A percentile compares a stretch with the other conserved stretches of the same genome.
Evolutionary conservation across 306 rosid species (phyloP).

Genomic region (Quercus agrifolia): DNA sequence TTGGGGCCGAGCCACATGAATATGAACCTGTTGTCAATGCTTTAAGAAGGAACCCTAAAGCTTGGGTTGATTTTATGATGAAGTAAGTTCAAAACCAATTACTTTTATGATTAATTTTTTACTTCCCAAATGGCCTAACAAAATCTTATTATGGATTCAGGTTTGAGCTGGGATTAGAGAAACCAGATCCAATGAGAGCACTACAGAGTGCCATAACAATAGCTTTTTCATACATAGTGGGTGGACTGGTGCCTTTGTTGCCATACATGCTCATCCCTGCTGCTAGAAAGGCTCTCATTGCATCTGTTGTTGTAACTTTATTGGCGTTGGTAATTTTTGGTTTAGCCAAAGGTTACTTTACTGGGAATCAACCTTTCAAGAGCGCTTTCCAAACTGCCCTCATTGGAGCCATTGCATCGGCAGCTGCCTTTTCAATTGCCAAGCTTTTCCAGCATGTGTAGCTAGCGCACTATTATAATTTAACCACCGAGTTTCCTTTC

Average conservation of each 20-base stretch:
- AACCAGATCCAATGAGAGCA: constrained; percentile 97
- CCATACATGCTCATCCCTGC: constrained; percentile 73
- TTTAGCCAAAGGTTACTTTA: constrained; percentile 78
- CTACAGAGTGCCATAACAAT: constrained; percentile 77
- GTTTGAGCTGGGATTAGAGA: constrained; percentile 88
- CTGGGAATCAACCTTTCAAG: constrained; percentile 64
- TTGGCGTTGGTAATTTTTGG: constrained; percentile 73
- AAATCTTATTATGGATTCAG: constrained; percentile 29
- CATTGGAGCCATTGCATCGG: constrained; percentile 85
- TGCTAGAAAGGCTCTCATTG: constrained; percentile 56
- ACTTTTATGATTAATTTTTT: neutral
- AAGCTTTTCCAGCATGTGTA: constrained; percentile 45
- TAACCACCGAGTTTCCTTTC: neutral
- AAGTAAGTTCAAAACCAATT: constrained; percentile 43
- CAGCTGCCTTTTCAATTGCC: constrained; percentile 78
- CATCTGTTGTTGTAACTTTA: constrained; percentile 61
- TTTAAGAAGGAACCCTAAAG: constrained; percentile 74
- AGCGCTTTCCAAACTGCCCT: constrained; percentile 83
- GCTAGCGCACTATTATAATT: neutral
- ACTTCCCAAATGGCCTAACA: neutral
- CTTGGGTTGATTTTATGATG: constrained; percentile 99
- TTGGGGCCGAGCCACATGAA: constrained; percentile 77
- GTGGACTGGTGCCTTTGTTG: constrained; percentile 69
- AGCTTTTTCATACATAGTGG: constrained; percentile 70
- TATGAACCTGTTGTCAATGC: constrained; percentile 80